A percentile compares a stretch with the other conserved stretches of the same genome.
Conservation (phyloP, 140 eudicot genomes). For the Oenanthe javanica region DNA sequence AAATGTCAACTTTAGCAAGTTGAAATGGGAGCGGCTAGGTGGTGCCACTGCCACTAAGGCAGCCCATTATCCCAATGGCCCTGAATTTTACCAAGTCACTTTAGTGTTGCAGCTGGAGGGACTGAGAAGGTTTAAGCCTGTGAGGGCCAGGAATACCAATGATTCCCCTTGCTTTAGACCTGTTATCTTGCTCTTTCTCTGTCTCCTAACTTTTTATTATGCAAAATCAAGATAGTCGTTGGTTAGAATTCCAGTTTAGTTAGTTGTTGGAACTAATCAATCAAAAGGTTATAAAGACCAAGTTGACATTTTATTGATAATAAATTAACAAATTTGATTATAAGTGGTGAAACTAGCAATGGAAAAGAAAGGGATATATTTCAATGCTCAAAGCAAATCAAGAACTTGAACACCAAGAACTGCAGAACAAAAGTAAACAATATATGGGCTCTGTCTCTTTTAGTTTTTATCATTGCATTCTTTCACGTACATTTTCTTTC, state of each 20-base stretch:
- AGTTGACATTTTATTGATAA: constrained; percentile 7
- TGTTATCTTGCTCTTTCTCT: constrained; percentile 6
- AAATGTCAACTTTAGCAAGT: not conserved
- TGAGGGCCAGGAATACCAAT: constrained; percentile 5
- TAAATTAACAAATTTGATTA: not conserved
- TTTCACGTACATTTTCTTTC: too few species aligned
- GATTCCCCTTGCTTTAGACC: constrained; percentile 25
- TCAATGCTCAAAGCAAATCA: not conserved
- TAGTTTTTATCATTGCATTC: too few species aligned
- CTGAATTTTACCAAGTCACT: not conserved
- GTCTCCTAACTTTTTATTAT: constrained; percentile 5
- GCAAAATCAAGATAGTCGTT: constrained; percentile 2
- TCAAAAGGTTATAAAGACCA: not conserved
- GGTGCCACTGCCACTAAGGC: not conserved
- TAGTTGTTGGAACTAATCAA: constrained; percentile 17
- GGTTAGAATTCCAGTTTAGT: constrained; percentile 15
- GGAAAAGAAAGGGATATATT: not conserved
- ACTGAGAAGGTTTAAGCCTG: constrained; percentile 8
- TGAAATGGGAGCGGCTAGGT: not conserved
- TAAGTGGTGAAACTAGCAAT: not conserved
- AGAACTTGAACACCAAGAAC: not conserved
- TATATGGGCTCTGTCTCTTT: too few species aligned
- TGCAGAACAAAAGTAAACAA: not conserved
- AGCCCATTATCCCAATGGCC: not conserved
- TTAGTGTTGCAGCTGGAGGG: constrained; percentile 16